Percentiles rank a stretch among this genome's conserved stretches.
phyloP scores from a whole-genome alignment of 208 protist species.

The Trypanosomatidae sp. region DNA sequence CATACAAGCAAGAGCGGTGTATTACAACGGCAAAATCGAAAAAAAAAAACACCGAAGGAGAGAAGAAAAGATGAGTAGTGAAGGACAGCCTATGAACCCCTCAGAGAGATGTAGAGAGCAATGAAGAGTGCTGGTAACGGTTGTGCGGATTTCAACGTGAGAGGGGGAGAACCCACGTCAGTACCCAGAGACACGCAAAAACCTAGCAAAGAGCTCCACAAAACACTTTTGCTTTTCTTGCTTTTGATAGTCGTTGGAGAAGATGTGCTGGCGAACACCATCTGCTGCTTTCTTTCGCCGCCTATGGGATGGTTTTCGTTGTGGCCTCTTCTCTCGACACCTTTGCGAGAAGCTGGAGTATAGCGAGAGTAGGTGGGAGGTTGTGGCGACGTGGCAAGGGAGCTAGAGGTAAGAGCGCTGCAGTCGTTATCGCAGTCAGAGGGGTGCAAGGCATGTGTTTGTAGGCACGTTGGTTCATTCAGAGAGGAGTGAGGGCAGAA shows the following conservation, averaged over 20 bases:
- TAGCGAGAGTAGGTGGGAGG: not conserved
- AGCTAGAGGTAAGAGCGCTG: not conserved
- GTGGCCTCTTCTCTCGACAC: not conserved
- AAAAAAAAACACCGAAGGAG: not conserved
- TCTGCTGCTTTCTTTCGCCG: not conserved
- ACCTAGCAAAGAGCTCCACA: not conserved
- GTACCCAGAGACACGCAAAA: not conserved
- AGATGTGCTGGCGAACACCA: not conserved
- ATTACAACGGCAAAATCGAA: not conserved
- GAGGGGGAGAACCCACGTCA: not conserved
- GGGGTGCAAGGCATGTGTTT: not conserved
- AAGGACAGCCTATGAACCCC: not conserved
- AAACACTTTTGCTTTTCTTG: not conserved
- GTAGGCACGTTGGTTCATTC: no score
- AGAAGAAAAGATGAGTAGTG: not conserved
- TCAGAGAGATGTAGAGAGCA: not conserved
- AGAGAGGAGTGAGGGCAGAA: no score
- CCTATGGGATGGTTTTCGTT: not conserved
- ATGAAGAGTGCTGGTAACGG: not conserved
- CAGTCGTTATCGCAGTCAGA: not conserved
- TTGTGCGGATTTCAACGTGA: not conserved
- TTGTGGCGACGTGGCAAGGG: not conserved
- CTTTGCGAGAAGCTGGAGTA: not conserved
- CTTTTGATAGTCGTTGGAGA: not conserved
- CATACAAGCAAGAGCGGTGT: not conserved